Percentiles rank a stretch among this genome's conserved stretches.
phyloP scores from a whole-genome alignment of 306 rosid genomes.

The Quercus ilex region DNA sequence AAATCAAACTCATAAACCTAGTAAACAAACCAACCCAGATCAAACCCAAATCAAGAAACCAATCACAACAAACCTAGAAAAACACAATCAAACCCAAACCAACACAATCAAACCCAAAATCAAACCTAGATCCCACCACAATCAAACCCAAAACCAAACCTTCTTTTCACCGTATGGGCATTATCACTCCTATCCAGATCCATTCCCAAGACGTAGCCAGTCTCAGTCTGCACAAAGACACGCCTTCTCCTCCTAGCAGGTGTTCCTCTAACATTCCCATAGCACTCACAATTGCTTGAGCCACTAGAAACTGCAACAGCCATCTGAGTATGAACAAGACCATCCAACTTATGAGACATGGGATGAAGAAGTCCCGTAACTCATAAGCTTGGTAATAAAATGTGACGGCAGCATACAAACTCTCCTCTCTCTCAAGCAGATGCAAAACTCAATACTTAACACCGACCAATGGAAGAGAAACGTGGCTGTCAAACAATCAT shows the following conservation, averaged over 20 bases:
- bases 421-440: conserved; percentile 48
- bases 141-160: too few species aligned
- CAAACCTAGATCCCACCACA: too few species aligned
- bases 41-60: too few species aligned
- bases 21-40: too few species aligned
- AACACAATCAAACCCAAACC: too few species aligned
- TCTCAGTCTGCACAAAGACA: conserved; percentile 87
- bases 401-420: not conserved
- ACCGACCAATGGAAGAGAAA: conserved; percentile 16
- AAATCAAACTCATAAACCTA: too few species aligned
- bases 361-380: conserved; percentile 15
- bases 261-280: conserved; percentile 53
- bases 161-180: conserved; percentile 95
- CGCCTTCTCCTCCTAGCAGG: conserved; percentile 62
- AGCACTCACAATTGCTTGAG: conserved; percentile 59
- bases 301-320: conserved; percentile 66
- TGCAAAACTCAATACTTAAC: conserved; percentile 47
- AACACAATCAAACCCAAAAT: too few species aligned
- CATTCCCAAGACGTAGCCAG: conserved; percentile 90
- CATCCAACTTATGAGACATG: conserved; percentile 82
- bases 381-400: too few species aligned
- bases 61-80: too few species aligned
- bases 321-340: conserved; percentile 98
- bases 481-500: conserved; percentile 52
- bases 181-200: conserved; percentile 82